A percentile compares a stretch with the other conserved stretches of the same genome.
Conservation (phyloP, 805 yeast genomes). For the Brettanomyces bruxellensis region DNA sequence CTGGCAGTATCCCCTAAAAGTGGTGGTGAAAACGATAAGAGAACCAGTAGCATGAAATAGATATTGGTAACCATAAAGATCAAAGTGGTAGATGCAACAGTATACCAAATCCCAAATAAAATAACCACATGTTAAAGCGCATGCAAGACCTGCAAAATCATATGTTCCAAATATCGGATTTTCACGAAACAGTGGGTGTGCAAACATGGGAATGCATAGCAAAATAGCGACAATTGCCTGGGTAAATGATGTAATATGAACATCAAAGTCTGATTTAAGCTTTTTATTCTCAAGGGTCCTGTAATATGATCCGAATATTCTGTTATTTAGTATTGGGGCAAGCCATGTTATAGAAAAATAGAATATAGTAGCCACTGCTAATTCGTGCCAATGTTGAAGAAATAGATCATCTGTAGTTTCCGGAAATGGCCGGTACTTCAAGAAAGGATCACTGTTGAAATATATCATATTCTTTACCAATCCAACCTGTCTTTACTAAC, state of each 20-base stretch:
- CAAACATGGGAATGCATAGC: slow-evolving; percentile 55
- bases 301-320: slow-evolving; percentile 47
- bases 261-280: slow-evolving; percentile 68
- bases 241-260: slow-evolving; percentile 82
- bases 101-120: slow-evolving; percentile 83
- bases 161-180: slow-evolving; percentile 61
- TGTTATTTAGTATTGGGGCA: slow-evolving; percentile 43
- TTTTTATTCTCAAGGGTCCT: slow-evolving; percentile 31
- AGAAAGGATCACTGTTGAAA: slow-evolving; percentile 33
- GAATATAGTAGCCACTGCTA: slow-evolving; percentile 46
- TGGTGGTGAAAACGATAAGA: slow-evolving; percentile 54
- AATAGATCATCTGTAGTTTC: slow-evolving; percentile 32
- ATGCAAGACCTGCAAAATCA: slow-evolving; percentile 67
- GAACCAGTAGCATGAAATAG: slow-evolving; percentile 81
- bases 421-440: slow-evolving; percentile 37
- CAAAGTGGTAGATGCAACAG: slow-evolving; percentile 49
- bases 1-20: slow-evolving; percentile 66
- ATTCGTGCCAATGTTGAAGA: slow-evolving; percentile 67
- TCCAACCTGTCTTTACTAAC: too few relatives aligned
- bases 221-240: slow-evolving; percentile 64
- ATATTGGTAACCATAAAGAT: slow-evolving; percentile 74
- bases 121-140: slow-evolving; percentile 72
- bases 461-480: slow-evolving; percentile 9
- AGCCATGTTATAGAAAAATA: slow-evolving; percentile 47
- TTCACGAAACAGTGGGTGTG: slow-evolving; percentile 36